Percentiles rank a stretch among this genome's conserved stretches.
Conservation (phyloP, 2,329 filamentous ascomycete species). For the Penicillium sp. region DNA sequence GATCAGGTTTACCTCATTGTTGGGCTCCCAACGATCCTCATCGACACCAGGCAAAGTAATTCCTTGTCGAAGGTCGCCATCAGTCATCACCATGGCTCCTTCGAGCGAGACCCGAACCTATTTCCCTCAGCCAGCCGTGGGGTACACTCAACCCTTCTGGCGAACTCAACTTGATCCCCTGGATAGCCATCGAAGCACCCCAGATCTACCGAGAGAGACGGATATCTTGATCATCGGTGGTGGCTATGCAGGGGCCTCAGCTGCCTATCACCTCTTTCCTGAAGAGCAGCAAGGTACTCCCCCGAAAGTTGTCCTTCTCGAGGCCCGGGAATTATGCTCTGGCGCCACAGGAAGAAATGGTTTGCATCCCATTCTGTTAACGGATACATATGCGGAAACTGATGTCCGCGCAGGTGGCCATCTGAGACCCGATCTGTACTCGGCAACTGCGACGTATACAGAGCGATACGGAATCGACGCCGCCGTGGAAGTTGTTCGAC, state of each 20-base stretch:
- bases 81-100: background rate
- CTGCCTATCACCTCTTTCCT: slow-evolving; percentile 44
- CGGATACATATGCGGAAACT: background rate
- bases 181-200: background rate
- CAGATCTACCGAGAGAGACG: slow-evolving; percentile 36
- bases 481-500: slow-evolving; percentile 41
- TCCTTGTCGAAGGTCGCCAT: background rate
- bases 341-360: slow-evolving; percentile 50
- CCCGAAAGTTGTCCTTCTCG: slow-evolving; percentile 38
- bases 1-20: background rate
- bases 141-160: slow-evolving; percentile 5
- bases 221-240: slow-evolving; percentile 52
- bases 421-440: slow-evolving; percentile 45
- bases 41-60: too few species aligned
- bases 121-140: slow-evolving; percentile 1
- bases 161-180: slow-evolving; percentile 2
- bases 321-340: slow-evolving; percentile 43
- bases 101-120: background rate
- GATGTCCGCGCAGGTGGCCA: slow-evolving; percentile 35
- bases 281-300: slow-evolving; percentile 12
- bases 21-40: too few species aligned
- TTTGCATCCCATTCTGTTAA: background rate
- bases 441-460: slow-evolving; percentile 36
- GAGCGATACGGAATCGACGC: slow-evolving; percentile 37
- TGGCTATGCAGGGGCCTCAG: slow-evolving; percentile 49